phyloP scores from a whole-genome alignment of 164 flowering plant species.

The Vitis labrusca region DNA sequence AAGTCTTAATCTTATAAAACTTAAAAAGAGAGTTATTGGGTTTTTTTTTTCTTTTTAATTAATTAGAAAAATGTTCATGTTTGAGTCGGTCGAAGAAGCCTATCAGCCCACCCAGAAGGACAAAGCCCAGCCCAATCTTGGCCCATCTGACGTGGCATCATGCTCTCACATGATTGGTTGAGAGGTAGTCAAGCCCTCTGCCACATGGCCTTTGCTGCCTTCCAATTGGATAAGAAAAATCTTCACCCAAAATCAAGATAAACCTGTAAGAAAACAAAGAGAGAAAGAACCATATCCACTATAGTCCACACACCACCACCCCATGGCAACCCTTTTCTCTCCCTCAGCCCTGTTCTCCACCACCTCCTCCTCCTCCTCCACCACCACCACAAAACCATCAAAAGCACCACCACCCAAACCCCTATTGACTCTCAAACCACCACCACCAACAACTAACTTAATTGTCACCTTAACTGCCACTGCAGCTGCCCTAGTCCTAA shows the following conservation, averaged over 20 bases:
- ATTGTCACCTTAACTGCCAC: constrained; percentile 17
- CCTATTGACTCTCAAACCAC: constrained; percentile 16
- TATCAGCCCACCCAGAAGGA: too few relatives aligned
- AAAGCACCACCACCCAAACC: constrained; percentile 8
- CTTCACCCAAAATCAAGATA: neutral
- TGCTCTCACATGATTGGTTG: too few relatives aligned
- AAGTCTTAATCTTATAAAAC: too few relatives aligned
- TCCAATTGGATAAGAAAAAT: constrained; percentile 5
- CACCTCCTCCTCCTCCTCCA: constrained; percentile 22
- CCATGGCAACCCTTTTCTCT: constrained; percentile 65
- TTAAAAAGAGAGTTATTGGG: too few relatives aligned
- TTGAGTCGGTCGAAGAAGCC: too few relatives aligned
- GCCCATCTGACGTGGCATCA: too few relatives aligned
- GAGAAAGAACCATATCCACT: constrained; percentile 9
- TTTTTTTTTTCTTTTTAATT: too few relatives aligned
- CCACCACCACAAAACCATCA: constrained; percentile 16
- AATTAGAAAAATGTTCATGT: too few relatives aligned
- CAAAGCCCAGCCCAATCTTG: too few relatives aligned
- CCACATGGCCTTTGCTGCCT: too few relatives aligned
- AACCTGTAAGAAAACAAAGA: neutral
- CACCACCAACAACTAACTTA: constrained; percentile 12
- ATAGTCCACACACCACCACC: constrained; percentile 6
- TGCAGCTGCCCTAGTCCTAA: constrained; percentile 28
- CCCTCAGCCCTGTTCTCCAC: constrained; percentile 44
- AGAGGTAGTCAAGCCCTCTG: too few relatives aligned